phyloP scores from a whole-genome alignment of 2,329 filamentous ascomycete species.

The Arthrobotrys sphaeroides region DNA sequence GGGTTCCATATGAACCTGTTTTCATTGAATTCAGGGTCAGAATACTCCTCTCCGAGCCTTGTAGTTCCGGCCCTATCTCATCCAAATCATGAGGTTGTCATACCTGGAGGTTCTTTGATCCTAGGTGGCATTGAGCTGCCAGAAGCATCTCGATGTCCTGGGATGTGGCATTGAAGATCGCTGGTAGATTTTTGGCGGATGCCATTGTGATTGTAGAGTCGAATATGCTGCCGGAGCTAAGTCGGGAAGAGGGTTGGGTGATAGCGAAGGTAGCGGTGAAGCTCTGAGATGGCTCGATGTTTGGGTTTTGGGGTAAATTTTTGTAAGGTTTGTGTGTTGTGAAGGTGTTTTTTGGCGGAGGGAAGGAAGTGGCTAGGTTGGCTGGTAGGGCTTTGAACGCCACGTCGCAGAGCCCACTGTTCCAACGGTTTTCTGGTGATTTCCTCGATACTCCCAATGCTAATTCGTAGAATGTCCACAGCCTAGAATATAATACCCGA shows the following conservation, averaged over 20 bases:
- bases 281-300: neutral
- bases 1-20: slow-evolving; percentile 91
- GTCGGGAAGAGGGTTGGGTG: neutral
- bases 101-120: slow-evolving; percentile 95
- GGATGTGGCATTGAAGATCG: slow-evolving; percentile 94
- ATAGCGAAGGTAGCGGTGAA: neutral
- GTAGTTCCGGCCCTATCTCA: too few relatives aligned
- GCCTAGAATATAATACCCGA: neutral
- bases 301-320: slow-evolving; percentile 29
- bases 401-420: too few relatives aligned
- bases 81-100: neutral
- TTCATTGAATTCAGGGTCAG: neutral
- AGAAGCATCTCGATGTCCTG: slow-evolving; percentile 99
- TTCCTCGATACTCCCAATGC: neutral
- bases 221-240: neutral
- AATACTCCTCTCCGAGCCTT: too few relatives aligned
- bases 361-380: slow-evolving; percentile 36
- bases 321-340: slow-evolving; percentile 49
- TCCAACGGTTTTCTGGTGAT: too few relatives aligned
- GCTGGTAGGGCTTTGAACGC: too few relatives aligned
- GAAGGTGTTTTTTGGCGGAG: slow-evolving; percentile 33
- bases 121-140: slow-evolving; percentile 93
- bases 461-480: too few relatives aligned
- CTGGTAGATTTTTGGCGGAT: slow-evolving; percentile 83
- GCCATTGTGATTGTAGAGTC: slow-evolving; percentile 20